A percentile compares a stretch with the other conserved stretches of the same genome.
phyloP scores from a whole-genome alignment of 176 grass and related monocot species.

The Ananas comosus region DNA sequence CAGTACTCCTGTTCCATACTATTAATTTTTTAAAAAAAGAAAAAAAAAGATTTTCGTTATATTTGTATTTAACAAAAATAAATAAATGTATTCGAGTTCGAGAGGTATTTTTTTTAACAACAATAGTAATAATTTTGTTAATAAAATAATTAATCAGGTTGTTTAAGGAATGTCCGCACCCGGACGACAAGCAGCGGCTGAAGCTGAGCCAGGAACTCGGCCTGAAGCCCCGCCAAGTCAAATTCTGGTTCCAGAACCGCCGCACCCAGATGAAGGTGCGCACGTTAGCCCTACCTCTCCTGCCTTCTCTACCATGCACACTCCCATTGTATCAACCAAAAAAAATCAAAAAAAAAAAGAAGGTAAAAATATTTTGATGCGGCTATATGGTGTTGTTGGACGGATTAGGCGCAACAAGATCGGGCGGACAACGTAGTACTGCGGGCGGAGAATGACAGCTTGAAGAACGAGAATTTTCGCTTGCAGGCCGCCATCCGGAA shows the following conservation, averaged over 20 bases:
- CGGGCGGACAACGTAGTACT: slow-evolving; percentile 72
- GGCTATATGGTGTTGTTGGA: background rate
- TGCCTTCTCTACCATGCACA: background rate
- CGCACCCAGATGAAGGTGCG: slow-evolving; percentile 84
- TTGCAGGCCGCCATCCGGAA: slow-evolving; percentile 83
- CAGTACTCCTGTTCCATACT: background rate
- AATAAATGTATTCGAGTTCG: background rate
- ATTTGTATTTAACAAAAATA: background rate
- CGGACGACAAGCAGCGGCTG: slow-evolving; percentile 94
- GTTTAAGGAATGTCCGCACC: slow-evolving; percentile 98
- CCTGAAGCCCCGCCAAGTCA: slow-evolving; percentile 87
- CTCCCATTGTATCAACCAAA: background rate
- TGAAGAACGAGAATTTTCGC: slow-evolving; percentile 84
- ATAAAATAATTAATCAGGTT: slow-evolving; percentile 34
- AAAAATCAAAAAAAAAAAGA: background rate
- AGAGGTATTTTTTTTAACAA: background rate
- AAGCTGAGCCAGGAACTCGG: slow-evolving; percentile 93
- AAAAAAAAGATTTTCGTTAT: background rate
- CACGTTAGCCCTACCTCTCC: background rate
- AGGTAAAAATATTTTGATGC: background rate
- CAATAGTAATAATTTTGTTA: background rate
- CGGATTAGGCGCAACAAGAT: slow-evolving; percentile 78
- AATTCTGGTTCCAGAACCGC: slow-evolving; percentile 99
- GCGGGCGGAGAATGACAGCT: slow-evolving; percentile 78
- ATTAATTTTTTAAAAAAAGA: background rate